Conservation (phyloP, 805 yeast species). For the Candida anglica region DNA sequence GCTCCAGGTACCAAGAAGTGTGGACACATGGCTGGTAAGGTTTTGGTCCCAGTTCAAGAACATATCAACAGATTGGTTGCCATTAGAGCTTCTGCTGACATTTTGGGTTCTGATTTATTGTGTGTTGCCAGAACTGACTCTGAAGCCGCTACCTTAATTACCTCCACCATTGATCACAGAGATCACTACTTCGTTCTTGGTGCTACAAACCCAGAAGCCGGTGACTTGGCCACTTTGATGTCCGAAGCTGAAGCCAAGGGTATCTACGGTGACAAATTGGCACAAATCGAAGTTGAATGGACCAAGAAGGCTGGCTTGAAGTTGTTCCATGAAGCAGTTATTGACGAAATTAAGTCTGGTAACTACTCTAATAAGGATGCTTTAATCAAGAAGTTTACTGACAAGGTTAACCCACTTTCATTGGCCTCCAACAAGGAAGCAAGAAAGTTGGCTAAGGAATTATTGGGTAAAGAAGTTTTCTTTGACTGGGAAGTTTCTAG, state of each 20-base stretch:
- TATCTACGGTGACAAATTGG: constrained; percentile 64
- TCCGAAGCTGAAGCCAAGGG: constrained; percentile 78
- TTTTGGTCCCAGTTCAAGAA: constrained; percentile 94
- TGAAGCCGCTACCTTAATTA: constrained; percentile 93
- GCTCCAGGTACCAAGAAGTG: constrained; percentile 98
- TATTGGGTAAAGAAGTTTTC: constrained; percentile 77
- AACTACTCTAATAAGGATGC: constrained; percentile 55
- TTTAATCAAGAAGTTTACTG: constrained; percentile 61
- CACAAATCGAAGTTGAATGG: constrained; percentile 80
- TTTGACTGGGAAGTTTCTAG: constrained; percentile 95
- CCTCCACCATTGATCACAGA: constrained; percentile 90
- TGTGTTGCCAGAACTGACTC: constrained; percentile 95
- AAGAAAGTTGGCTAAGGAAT: constrained; percentile 64
- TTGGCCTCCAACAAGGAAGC: constrained; percentile 79
- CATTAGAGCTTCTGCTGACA: constrained; percentile 92
- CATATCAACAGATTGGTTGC: constrained; percentile 93
- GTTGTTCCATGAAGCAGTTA: constrained; percentile 87
- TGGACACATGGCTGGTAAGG: constrained; percentile 99
- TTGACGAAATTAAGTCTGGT: constrained; percentile 70
- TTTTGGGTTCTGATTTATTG: constrained; percentile 80
- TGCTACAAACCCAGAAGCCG: constrained; percentile 78
- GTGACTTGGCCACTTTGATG: constrained; percentile 73
- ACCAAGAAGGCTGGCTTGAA: constrained; percentile 74
- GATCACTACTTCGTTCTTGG: constrained; percentile 93
- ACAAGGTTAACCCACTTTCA: constrained; percentile 70